Evolutionary conservation across 2,329 filamentous ascomycete genomes (phyloP).

Genomic region (Cladosporium sp.): DNA sequence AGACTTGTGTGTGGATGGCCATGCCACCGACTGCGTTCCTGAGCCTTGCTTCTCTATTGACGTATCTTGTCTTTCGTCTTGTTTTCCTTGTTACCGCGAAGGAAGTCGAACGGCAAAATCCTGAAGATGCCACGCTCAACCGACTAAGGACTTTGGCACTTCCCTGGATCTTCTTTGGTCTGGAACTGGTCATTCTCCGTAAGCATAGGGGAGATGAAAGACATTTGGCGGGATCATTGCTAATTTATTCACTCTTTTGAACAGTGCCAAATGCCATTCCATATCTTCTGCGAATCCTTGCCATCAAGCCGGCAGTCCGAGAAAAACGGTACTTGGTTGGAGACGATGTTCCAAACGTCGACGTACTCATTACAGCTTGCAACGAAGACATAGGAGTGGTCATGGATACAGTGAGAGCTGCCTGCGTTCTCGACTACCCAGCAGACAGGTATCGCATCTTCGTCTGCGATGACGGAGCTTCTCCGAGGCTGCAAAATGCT

Average conservation of each 20-base stretch:
- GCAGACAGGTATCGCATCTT: slow-evolving; percentile 35
- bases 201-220: neutral
- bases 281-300: slow-evolving; percentile 2
- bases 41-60: neutral
- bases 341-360: slow-evolving; percentile 37
- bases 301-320: slow-evolving; percentile 2
- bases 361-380: slow-evolving; percentile 43
- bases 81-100: neutral
- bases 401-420: slow-evolving; percentile 37
- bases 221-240: neutral
- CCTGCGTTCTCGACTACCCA: slow-evolving; percentile 39
- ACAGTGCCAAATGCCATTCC: slow-evolving; percentile 3
- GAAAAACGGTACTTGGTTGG: slow-evolving; percentile 12
- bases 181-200: slow-evolving; percentile 4
- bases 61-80: slow-evolving; percentile 9
- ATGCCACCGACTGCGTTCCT: slow-evolving; percentile 9
- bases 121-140: neutral
- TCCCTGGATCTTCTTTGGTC: slow-evolving; percentile 9
- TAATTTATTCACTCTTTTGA: neutral
- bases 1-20: slow-evolving; percentile 3
- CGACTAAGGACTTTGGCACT: neutral
- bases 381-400: slow-evolving; percentile 41
- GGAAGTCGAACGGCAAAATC: neutral
- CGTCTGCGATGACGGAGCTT: slow-evolving; percentile 39
- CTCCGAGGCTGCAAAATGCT: slow-evolving; percentile 31